Evolutionary conservation across 1,284 basidiomycete genomes (phyloP).

Genomic region (Psilocybe mexicana): DNA sequence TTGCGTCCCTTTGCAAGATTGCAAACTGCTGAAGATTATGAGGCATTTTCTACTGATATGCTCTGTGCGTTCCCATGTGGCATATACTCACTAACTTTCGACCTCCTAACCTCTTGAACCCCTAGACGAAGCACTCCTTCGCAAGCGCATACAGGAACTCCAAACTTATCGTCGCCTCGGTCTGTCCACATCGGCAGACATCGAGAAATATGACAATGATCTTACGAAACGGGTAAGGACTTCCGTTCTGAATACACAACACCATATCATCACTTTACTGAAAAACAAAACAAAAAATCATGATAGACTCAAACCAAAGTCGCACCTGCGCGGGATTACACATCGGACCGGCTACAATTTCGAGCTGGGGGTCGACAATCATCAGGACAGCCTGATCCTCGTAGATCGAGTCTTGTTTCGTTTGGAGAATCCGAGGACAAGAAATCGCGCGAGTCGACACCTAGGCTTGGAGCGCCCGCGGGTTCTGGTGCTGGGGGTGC

Average conservation of each 20-base stretch:
- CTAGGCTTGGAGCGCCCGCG: conserved; percentile 40
- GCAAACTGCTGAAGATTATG: conserved; percentile 92
- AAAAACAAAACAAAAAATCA: too few relatives aligned
- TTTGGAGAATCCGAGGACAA: conserved; percentile 48
- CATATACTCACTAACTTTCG: conserved; percentile 2
- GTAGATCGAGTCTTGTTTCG: conserved; percentile 42
- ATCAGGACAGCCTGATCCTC: conserved; percentile 51
- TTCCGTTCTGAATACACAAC: conserved; percentile 5
- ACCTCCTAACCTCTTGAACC: neutral
- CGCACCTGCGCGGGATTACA: conserved; percentile 54
- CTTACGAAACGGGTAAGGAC: conserved; percentile 66
- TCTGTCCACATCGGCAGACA: conserved; percentile 79
- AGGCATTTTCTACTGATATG: conserved; percentile 86
- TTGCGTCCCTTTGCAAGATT: conserved; percentile 91
- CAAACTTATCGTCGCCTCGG: conserved; percentile 88
- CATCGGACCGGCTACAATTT: conserved; percentile 51
- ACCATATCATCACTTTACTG: conserved; percentile 1
- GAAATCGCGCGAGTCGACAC: conserved; percentile 61
- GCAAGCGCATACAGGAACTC: conserved; percentile 85
- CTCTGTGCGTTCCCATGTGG: conserved; percentile 62
- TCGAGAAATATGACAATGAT: conserved; percentile 84
- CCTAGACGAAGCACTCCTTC: conserved; percentile 81
- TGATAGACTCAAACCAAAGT: conserved; percentile 58
- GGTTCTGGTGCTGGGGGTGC: conserved; percentile 22
- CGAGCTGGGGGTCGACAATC: conserved; percentile 52